These are phyloP conservation scores for Puya raimondii DNA, from an alignment of 176 grass and related monocot species.

Conservation along the genomic window DNA sequence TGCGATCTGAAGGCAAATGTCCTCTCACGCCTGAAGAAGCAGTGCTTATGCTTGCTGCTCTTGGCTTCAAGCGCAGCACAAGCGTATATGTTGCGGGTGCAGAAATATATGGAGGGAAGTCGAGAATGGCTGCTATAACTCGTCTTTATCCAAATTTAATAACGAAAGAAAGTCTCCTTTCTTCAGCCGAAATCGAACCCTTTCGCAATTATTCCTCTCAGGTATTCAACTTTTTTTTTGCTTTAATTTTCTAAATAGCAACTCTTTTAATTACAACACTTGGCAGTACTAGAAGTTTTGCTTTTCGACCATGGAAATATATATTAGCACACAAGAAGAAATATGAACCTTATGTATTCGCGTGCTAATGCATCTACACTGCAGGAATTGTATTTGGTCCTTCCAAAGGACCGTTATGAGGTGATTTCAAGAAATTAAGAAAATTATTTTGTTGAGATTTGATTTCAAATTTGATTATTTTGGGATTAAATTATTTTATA, in stretches of 20 bases:
- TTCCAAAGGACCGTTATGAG: neutral
- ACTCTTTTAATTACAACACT: neutral
- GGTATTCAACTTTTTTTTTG: slow-evolving; percentile 29
- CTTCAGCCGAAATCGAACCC: slow-evolving; percentile 65
- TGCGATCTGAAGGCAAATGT: slow-evolving; percentile 88
- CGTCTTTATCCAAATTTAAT: slow-evolving; percentile 73
- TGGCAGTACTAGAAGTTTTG: neutral
- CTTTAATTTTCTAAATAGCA: slow-evolving; percentile 2
- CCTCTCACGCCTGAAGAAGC: slow-evolving; percentile 94
- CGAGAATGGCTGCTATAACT: slow-evolving; percentile 85
- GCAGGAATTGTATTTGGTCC: neutral
- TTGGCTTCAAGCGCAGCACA: slow-evolving; percentile 87
- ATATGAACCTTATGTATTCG: neutral
- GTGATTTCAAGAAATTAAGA: neutral
- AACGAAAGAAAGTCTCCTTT: slow-evolving; percentile 90
- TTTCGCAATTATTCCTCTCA: slow-evolving; percentile 87
- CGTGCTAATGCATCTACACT: neutral
- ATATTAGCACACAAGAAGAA: neutral
- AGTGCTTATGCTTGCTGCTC: slow-evolving; percentile 90
- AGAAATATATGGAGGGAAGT: slow-evolving; percentile 85
- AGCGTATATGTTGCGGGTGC: slow-evolving; percentile 83
- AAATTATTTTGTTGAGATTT: neutral
- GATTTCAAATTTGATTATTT: neutral
- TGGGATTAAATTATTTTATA: neutral
- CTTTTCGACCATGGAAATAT: neutral